A percentile compares a stretch with the other conserved stretches of the same genome.
These are phyloP conservation scores for Dalbergia oliveri DNA, from an alignment of 306 rosid genomes.

Conservation along the genomic window DNA sequence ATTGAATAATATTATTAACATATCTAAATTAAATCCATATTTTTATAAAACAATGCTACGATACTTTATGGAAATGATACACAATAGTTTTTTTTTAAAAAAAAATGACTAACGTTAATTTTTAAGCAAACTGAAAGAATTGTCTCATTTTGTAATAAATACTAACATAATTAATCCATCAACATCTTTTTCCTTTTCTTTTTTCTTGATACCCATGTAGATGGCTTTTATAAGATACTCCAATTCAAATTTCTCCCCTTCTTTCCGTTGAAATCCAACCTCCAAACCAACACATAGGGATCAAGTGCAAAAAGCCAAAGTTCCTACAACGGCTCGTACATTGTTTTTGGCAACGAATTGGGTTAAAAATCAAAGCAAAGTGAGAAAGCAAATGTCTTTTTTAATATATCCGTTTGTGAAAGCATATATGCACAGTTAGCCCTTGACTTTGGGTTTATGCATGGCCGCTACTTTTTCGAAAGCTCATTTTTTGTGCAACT, in stretches of 20 bases:
- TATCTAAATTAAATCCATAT: no score
- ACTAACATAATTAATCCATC: not conserved
- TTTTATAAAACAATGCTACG: no score
- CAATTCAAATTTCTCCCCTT: slow-evolving; percentile 29
- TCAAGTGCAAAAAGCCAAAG: not conserved
- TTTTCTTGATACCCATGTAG: not conserved
- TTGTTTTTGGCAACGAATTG: slow-evolving; percentile 11
- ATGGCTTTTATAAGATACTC: not conserved
- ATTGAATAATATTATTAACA: no score
- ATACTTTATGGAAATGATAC: no score
- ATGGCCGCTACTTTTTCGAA: slow-evolving; percentile 37
- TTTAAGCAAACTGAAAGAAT: not conserved
- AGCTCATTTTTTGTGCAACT: slow-evolving; percentile 12
- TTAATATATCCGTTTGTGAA: slow-evolving; percentile 26
- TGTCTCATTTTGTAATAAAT: not conserved
- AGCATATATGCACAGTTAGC: slow-evolving; percentile 27
- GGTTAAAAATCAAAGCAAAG: slow-evolving; percentile 5
- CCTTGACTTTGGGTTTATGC: slow-evolving; percentile 27
- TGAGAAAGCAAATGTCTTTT: not conserved
- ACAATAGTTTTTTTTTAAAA: not conserved
- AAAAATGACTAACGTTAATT: no score
- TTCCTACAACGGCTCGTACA: slow-evolving; percentile 26
- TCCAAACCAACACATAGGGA: not conserved
- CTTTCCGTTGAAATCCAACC: slow-evolving; percentile 11
- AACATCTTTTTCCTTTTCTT: not conserved